phyloP scores from a whole-genome alignment of 495 filamentous ascomycete species.

The Annulohypoxylon moriforme region DNA sequence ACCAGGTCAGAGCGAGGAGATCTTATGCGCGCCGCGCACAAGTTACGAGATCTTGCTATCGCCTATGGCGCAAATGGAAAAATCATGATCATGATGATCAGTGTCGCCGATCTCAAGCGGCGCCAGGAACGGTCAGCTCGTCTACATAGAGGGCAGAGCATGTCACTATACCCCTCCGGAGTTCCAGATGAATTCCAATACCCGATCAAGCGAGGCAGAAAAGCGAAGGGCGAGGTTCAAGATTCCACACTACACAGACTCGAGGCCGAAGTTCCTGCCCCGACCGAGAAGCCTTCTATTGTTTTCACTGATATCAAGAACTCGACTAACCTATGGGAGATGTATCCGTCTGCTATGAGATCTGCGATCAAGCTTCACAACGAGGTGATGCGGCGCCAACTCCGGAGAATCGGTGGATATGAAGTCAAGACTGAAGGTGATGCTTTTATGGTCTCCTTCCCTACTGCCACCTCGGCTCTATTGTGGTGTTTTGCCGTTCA shows the following conservation, averaged over 20 bases:
- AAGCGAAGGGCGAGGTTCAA: conserved; percentile 73
- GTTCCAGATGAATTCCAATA: conserved; percentile 73
- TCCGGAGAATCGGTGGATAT: conserved; percentile 94
- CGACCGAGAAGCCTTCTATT: conserved; percentile 87
- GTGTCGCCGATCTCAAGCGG: conserved; percentile 88
- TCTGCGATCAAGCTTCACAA: conserved; percentile 97
- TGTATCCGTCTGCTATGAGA: conserved; percentile 91
- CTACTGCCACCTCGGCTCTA: conserved; percentile 90
- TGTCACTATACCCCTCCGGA: conserved; percentile 81
- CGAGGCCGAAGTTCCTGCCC: conserved; percentile 88
- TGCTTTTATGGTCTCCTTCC: conserved; percentile 99
- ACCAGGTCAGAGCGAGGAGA: conserved; percentile 83
- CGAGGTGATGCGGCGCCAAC: conserved; percentile 90
- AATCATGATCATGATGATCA: conserved; percentile 98
- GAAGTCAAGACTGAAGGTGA: conserved; percentile 99
- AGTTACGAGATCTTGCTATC: conserved; percentile 93
- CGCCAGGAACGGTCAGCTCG: conserved; percentile 73
- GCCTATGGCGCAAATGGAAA: conserved; percentile 92
- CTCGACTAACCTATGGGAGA: conserved; percentile 97
- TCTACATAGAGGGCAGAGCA: conserved; percentile 74
- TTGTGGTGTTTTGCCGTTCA: conserved; percentile 98
- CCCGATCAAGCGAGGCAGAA: conserved; percentile 70
- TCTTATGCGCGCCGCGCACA: conserved; percentile 96
- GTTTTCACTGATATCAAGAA: conserved; percentile 99
- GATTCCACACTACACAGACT: conserved; percentile 87